Evolutionary conservation across 345 rosid genomes (phyloP), one percentile per base, ranked within the genome.

Genomic region (Adansonia digitata): DNA sequence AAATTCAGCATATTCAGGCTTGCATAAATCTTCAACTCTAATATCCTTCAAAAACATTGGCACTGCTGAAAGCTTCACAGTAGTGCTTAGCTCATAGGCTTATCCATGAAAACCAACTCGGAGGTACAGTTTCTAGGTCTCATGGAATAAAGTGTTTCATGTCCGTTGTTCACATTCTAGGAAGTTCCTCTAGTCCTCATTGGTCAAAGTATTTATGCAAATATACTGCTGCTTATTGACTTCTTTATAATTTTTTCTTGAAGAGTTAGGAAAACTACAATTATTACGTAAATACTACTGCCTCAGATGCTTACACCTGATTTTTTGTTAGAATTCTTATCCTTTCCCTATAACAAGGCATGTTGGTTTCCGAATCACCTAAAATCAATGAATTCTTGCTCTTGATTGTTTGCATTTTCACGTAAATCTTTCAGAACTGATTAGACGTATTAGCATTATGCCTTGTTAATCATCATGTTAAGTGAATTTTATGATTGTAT

Each of bases 401-500:
- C n/a, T n/a, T n/a, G n/a, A 5, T 59, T 59, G n/a, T 12, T 27
- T 59, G 2, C 39, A 59, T 59, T 27, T 59, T 59, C n/a, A 27
- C 14, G 7, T 0, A 27, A 57, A 20, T 59, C 2, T 29, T 27
- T 27, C 39, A 14, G 3, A 14, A 29, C 65, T 60, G 65, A 60
- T 31, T 60, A 29, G 20, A 60, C 17, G 26, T 67, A 20, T 22
- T 20, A 34, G 40, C 70, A 52, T 74, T 70, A 26, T 34, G 24
- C 29, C n/a, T n/a, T n/a, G n/a, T 52, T 52, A 52, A 7, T 52
- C 27, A 7, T n/a, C 22, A 69, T 72, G 26, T 43, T 57, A n/a
- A n/a, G 22, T 40, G 5, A 35, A 49, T 48, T 71, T 68, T 13
- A 29, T 76, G 56, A 20, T 56, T 80, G 59, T 74, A 42, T 83